Conservation (phyloP, 2,329 filamentous ascomycete species). For the Fusarium equiseti region DNA sequence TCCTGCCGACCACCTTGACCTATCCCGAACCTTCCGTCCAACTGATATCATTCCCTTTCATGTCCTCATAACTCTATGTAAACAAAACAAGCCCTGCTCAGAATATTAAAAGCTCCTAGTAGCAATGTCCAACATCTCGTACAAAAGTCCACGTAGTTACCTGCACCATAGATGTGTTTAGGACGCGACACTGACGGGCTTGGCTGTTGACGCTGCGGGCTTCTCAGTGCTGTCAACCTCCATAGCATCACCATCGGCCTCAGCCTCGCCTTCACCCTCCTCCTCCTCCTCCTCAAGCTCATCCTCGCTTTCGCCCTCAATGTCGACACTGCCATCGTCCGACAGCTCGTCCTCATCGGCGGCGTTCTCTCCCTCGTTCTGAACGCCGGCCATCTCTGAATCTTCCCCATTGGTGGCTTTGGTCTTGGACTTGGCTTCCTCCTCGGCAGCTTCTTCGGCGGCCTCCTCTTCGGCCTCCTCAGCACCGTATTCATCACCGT, state of each 20-base stretch:
- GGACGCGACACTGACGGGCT: conserved; percentile 54
- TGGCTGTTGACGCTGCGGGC: conserved; percentile 48
- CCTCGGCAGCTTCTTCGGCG: conserved; percentile 63
- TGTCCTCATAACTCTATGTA: conserved; percentile 50
- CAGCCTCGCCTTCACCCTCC: conserved; percentile 63
- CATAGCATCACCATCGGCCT: conserved; percentile 60
- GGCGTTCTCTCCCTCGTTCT: conserved; percentile 60
- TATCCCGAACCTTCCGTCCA: conserved; percentile 28
- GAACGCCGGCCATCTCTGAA: conserved; percentile 79
- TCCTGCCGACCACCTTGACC: conserved; percentile 28
- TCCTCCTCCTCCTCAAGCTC: conserved; percentile 75
- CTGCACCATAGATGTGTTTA: conserved; percentile 32
- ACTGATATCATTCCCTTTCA: conserved; percentile 49
- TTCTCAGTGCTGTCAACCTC: conserved; percentile 61
- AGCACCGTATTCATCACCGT: conserved; percentile 90
- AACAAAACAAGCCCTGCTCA: conserved; percentile 37
- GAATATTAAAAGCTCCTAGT: conserved; percentile 36
- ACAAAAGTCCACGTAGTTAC: conserved; percentile 25
- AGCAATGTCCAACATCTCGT: conserved; percentile 37
- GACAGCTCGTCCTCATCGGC: conserved; percentile 76
- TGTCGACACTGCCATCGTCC: conserved; percentile 82
- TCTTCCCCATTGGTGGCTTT: conserved; percentile 69
- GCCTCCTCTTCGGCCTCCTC: conserved; percentile 85
- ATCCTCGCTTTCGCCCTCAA: conserved; percentile 81
- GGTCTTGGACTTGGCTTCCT: conserved; percentile 59